Evolutionary conservation across 352 stramenopile species (phyloP), one percentile per base, ranked within the genome.

Genomic region (Phytopythium cucurbitacearum): DNA sequence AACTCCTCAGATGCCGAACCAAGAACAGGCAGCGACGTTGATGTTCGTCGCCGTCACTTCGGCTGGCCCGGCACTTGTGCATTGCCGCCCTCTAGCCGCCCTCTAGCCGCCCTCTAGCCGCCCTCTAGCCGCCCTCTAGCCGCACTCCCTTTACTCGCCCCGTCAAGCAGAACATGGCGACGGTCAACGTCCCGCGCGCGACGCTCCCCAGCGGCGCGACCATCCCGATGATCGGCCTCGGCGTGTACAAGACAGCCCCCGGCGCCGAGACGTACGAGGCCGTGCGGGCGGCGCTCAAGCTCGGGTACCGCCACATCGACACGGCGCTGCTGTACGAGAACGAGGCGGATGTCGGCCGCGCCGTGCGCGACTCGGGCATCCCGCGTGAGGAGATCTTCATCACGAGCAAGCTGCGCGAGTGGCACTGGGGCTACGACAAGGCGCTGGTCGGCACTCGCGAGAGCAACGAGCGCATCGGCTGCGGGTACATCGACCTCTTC

Each of bases 241-340:
- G 68, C 32, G 66, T 76, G 15, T 85, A 78, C 54, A 67, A 80
- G 56, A 71, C 56, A 8, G 62, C 56, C 10, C 56, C 59, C 0
- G 65, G 68, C 12, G 66, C 62, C 4, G 67, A 80, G 44, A 39
- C 59, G 10, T 68, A 84, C 57, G 36, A 59, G 45, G 53, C 64
- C 0, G 64, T 85, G 33, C 46, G 65, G 11, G 60, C 51, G 7
- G 74, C 71, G 13, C 61, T 96, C 32, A 62, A 80, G 28, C 40
- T 85, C 3, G 88, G 86, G 48, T 92, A 91, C 51, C 69, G 86
- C 28, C 78, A 94, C 53, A 91, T 96, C 59, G 86, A 97, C 64
- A 88, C 72, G 12, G 88, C 85, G 12, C 66, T 85, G 44, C 40
- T 95, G 6, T 96, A 96, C 62, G 59, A 89, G 55, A 96, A 97